A percentile compares a stretch with the other conserved stretches of the same genome.
phyloP scores from a whole-genome alignment of 305 asterid genomes.

The Plantago coronopus region DNA sequence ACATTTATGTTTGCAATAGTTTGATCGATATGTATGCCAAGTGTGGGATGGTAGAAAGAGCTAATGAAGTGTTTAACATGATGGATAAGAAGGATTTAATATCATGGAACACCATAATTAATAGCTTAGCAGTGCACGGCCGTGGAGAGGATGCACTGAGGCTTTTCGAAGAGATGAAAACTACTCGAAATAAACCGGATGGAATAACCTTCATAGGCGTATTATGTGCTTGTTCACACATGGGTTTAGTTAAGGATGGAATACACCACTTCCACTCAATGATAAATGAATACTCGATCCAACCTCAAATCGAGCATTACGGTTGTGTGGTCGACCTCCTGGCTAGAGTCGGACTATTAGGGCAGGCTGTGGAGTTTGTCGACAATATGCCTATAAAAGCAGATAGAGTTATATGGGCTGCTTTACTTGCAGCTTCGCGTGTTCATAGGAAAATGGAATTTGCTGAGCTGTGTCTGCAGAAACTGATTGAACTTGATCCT shows the following conservation, averaged over 20 bases:
- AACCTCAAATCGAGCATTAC: slow-evolving; percentile 65
- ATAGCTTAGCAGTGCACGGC: slow-evolving; percentile 78
- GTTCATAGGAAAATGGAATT: slow-evolving; percentile 53
- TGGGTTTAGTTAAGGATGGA: slow-evolving; percentile 67
- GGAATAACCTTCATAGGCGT: slow-evolving; percentile 67
- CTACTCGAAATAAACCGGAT: slow-evolving; percentile 52
- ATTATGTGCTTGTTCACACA: slow-evolving; percentile 72
- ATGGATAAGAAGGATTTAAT: slow-evolving; percentile 58
- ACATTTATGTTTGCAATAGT: slow-evolving; percentile 57
- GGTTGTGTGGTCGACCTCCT: slow-evolving; percentile 84
- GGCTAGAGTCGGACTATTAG: slow-evolving; percentile 63
- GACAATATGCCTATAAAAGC: slow-evolving; percentile 56
- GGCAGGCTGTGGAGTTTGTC: slow-evolving; percentile 65
- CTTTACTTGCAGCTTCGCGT: slow-evolving; percentile 65
- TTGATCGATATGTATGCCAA: slow-evolving; percentile 78
- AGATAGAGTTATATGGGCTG: slow-evolving; percentile 68
- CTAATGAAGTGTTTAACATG: slow-evolving; percentile 44
- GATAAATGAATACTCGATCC: slow-evolving; percentile 41
- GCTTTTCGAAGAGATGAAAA: slow-evolving; percentile 51
- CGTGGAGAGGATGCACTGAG: slow-evolving; percentile 57
- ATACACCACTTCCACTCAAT: slow-evolving; percentile 47
- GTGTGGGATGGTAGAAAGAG: slow-evolving; percentile 58
- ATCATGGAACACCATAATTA: slow-evolving; percentile 81
- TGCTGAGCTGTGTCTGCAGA: slow-evolving; percentile 61
- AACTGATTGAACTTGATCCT: slow-evolving; percentile 69